A percentile compares a stretch with the other conserved stretches of the same genome.
phyloP scores from a whole-genome alignment of 1,139 yeast species.

The Hansenula anomala region DNA sequence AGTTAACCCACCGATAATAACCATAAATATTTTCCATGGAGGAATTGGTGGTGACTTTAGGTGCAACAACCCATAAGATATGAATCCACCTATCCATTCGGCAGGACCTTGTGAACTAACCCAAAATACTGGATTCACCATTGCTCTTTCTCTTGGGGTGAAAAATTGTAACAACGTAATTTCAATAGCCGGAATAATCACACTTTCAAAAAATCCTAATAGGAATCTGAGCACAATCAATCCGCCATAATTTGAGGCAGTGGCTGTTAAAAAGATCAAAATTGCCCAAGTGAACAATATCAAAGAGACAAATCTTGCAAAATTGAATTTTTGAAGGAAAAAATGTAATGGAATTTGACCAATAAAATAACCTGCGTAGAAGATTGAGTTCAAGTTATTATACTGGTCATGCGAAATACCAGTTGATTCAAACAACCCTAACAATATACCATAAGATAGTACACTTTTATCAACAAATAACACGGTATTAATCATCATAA shows the following conservation, averaged over 20 bases:
- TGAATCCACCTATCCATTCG: slow-evolving; percentile 28
- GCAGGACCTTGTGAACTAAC: slow-evolving; percentile 41
- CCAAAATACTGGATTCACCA: slow-evolving; percentile 44
- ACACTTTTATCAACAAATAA: slow-evolving; percentile 1
- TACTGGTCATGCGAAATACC: slow-evolving; percentile 15
- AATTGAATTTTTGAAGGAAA: slow-evolving; percentile 31
- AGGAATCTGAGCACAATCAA: slow-evolving; percentile 39
- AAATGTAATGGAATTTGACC: slow-evolving; percentile 28
- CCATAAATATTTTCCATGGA: slow-evolving; percentile 43
- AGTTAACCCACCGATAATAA: slow-evolving; percentile 44
- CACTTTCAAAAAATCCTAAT: slow-evolving; percentile 43
- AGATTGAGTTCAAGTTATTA: slow-evolving; percentile 7
- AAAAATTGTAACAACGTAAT: slow-evolving; percentile 53
- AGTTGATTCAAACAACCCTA: not conserved
- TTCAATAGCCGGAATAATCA: slow-evolving; percentile 48
- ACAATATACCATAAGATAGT: not conserved
- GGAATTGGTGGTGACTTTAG: slow-evolving; percentile 22
- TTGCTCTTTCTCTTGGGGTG: slow-evolving; percentile 39
- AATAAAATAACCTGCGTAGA: slow-evolving; percentile 15
- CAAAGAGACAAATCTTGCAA: slow-evolving; percentile 23
- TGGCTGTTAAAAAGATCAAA: slow-evolving; percentile 5
- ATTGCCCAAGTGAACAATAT: slow-evolving; percentile 5
- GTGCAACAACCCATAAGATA: slow-evolving; percentile 44
- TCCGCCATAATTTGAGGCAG: slow-evolving; percentile 27
- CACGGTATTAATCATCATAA: not conserved